Evolutionary conservation across 176 grass and related monocot species (phyloP), one percentile per base, ranked within the genome.

Genomic region (Zizania latifolia): DNA sequence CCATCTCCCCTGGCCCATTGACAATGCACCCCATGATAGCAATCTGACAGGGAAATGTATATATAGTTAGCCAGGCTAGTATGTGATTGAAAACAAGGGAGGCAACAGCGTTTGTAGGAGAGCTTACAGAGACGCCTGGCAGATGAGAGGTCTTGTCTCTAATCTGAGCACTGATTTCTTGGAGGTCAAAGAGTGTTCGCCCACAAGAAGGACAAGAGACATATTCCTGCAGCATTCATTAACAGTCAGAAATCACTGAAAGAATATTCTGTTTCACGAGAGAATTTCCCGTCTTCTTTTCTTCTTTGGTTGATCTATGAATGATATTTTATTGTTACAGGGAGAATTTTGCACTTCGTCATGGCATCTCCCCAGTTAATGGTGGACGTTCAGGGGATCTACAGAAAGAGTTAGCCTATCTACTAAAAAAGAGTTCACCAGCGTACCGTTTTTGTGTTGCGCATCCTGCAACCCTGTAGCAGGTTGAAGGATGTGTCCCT

Each of bases 1-100:
- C 94, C 94, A 97, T 97, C 74, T 97, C 94, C 79, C 91, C 91
- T 56, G 91, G 94, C 17, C 94, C 91, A 78, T 97, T 97, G 57
- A 97, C 94, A 70, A 97, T 97, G 43, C 94, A 97, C 36, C 91
- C 91, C 91, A 97, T 97, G 62, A 97, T 97, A 41, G 94, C 94
- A 61, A 97, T 93, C 91, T 97, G 82, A 51, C 71, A 82, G 10
- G n/a, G 29, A 78, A 45, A 86, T 45, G 35, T 28, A 35, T 16
- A 77, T 65, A 68, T 5, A 35, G 29, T 43, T 53, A 77, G 10
- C 71, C 60, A 83, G 61, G 44, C 28, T 12, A n/a, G 54, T 28
- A 33, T 36, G 34, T 40, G 36, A 27, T 62, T 37, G 29, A 55
- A 70, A 59, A 64, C 37, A 77, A 70, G 65, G 58, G 43, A 83